Evolutionary conservation across 768 basidiomycete species (phyloP), one percentile per base, ranked within the genome.

Genomic region (Chalciporus chontae): DNA sequence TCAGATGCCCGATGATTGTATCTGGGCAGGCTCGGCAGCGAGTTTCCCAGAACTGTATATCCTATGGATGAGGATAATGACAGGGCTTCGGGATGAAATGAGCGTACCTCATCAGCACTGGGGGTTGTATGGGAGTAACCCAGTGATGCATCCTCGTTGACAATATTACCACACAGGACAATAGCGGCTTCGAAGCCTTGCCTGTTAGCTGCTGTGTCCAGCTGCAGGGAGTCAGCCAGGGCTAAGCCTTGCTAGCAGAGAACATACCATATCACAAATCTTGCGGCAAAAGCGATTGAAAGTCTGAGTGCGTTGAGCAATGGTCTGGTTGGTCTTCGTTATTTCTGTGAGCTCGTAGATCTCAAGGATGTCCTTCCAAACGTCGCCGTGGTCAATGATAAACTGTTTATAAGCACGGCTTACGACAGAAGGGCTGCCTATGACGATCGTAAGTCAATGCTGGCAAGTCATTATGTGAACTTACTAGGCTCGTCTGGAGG

Each of bases 331-430:
- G 4, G 45, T 23, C 36, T 38, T 45, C 10, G 45, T 45, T 6
- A 45, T 17, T 34, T 45, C 45, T 8, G 45, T 38, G 36, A 45
- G 45, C 34, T 45, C 23, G 8, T n/a, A 45, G 10, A 38, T 32
- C 14, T 45, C n/a, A n/a, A 45, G 45, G 23, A 37, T 45, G 9
- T 45, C 45, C 36, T 37, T 45, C 45, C 36, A 45, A n/a, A 14
- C 3, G 23, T 37, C 36, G 7, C 14, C 36, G 2, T 45, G 45
- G 23, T 45, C 21, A 1, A 2, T 34, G 5, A 37, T 17, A 37
- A 45, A 38, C 9, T 26, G 14, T 17, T 24, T 45, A 23, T 45
- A 45, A 23, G 21, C 36, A 17, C 23, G 23, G 14, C 45, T 45
- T 14, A 26, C 36, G 36, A 17, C 3, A 31, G n/a, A 18, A 17